These are phyloP conservation scores for Paradendryphiella salina DNA, from an alignment of 2,329 filamentous ascomycete genomes.

Conservation along the genomic window DNA sequence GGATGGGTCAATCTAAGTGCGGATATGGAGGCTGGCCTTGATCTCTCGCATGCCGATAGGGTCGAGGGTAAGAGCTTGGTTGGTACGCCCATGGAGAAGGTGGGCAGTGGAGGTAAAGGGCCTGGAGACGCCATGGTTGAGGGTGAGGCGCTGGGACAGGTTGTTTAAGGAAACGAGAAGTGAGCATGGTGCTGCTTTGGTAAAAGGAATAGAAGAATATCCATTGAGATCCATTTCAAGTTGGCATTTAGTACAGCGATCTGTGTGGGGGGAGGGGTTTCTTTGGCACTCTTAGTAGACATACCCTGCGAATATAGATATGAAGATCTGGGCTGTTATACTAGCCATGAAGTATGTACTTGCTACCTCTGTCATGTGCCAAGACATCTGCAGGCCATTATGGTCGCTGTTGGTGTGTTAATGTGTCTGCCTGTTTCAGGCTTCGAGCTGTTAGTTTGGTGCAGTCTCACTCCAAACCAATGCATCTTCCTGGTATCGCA, in stretches of 20 bases:
- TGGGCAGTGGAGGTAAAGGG: constrained; percentile 11
- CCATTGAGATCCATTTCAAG: neutral
- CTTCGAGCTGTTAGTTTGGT: too few species aligned
- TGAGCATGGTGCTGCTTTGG: neutral
- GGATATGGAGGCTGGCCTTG: constrained; percentile 1
- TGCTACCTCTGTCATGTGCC: too few species aligned
- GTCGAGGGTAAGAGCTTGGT: constrained; percentile 11
- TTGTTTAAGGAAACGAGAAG: constrained; percentile 24
- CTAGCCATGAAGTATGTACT: too few species aligned
- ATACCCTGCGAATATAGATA: too few species aligned
- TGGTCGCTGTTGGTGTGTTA: too few species aligned
- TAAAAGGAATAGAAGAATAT: neutral
- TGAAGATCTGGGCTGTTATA: too few species aligned
- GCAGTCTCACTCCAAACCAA: too few species aligned
- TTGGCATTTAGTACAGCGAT: too few species aligned
- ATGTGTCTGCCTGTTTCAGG: too few species aligned
- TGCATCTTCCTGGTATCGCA: too few species aligned
- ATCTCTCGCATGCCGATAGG: neutral
- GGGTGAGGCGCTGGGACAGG: constrained; percentile 43
- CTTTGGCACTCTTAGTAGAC: neutral
- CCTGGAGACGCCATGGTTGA: constrained; percentile 40
- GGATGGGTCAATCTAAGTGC: constrained; percentile 43
- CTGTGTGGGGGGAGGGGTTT: too few species aligned
- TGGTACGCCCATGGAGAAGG: constrained; percentile 12
- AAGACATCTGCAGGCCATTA: too few species aligned